Base-by-base conservation (phyloP, 306 rosid genomes). In the Fagus sylvatica region DNA sequence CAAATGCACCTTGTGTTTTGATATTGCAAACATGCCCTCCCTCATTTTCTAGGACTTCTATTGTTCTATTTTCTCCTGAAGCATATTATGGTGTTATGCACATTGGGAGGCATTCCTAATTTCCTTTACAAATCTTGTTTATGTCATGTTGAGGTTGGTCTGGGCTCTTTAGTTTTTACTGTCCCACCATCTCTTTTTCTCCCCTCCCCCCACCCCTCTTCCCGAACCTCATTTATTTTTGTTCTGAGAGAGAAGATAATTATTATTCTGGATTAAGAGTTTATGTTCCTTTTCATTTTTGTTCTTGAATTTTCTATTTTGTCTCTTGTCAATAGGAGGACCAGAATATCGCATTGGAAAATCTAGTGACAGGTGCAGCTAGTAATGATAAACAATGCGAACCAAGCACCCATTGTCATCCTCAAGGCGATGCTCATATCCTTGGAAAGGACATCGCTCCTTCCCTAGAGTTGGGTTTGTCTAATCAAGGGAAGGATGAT, bases 401-500 rank as follows among this genome's bases (percentile, higher is more conserved):
- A 74, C 79, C 80, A 39, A 69, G 76, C 60, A 67, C 74, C 54
- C 51, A 17, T 76, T 69, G 82, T 80, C 80, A 51, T 82, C 32
- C 83, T 67, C 86, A 76, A 75, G 82, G 77, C 32, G 82, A 81
- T 78, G 72, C 74, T 61, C 72, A 51, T 66, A 75, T 77, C 57
- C 85, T 72, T 41, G 81, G 40, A 39, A 78, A 78, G 66, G 73
- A 51, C 71, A 59, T 75, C 16, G 28, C 64, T 72, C 81, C 75
- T 72, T 80, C 85, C 32, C 77, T 74, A 62, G 87, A 84, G 85
- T 81, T 84, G 78, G 82, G 77, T 69, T 75, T 83, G 68, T 79
- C 71, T 36, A 76, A 78, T 77, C 88, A 82, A 75, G 87, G 79
- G 64, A 87, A 78, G 72, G 87, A 89, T 49, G 90, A 85, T 76